These are phyloP conservation scores for Eremothecium sinecaudum DNA, from an alignment of 1,139 yeast genomes.

Conservation along the genomic window DNA sequence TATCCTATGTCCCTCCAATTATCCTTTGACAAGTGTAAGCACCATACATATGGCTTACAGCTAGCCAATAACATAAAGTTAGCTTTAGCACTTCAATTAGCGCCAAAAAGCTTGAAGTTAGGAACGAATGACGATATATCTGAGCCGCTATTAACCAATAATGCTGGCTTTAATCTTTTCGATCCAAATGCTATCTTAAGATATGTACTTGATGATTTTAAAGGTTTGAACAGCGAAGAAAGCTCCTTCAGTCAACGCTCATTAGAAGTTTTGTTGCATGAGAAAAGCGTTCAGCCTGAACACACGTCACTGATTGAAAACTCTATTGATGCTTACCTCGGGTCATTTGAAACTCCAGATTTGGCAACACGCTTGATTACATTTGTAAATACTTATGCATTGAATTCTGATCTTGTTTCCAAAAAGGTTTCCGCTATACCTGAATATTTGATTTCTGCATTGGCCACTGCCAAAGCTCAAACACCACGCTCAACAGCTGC, in stretches of 20 bases:
- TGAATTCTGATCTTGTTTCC: conserved; percentile 25
- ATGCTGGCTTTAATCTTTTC: conserved; percentile 42
- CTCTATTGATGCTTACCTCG: conserved; percentile 28
- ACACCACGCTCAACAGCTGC: conserved; percentile 32
- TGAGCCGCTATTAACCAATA: conserved; percentile 32
- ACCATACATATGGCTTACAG: conserved; percentile 29
- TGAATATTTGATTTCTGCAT: conserved; percentile 37
- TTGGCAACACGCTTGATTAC: conserved; percentile 31
- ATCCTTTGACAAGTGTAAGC: conserved; percentile 37
- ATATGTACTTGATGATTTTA: conserved; percentile 47
- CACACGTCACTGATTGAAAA: conserved; percentile 29
- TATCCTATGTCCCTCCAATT: conserved; percentile 33
- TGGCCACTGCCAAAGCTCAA: conserved; percentile 28
- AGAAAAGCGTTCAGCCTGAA: conserved; percentile 16
- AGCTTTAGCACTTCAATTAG: conserved; percentile 39
- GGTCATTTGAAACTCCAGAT: conserved; percentile 20
- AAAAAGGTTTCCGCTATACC: conserved; percentile 30
- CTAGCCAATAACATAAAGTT: conserved; percentile 52
- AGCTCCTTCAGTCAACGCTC: conserved; percentile 31
- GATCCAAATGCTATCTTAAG: conserved; percentile 82
- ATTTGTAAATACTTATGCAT: conserved; percentile 32
- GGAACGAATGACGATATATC: conserved; percentile 33
- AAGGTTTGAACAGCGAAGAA: conserved; percentile 32
- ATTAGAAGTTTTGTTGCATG: conserved; percentile 24
- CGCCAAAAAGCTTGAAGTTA: conserved; percentile 23